Conservation (phyloP, 2,329 filamentous ascomycete genomes). For the Whalleya microplaca region DNA sequence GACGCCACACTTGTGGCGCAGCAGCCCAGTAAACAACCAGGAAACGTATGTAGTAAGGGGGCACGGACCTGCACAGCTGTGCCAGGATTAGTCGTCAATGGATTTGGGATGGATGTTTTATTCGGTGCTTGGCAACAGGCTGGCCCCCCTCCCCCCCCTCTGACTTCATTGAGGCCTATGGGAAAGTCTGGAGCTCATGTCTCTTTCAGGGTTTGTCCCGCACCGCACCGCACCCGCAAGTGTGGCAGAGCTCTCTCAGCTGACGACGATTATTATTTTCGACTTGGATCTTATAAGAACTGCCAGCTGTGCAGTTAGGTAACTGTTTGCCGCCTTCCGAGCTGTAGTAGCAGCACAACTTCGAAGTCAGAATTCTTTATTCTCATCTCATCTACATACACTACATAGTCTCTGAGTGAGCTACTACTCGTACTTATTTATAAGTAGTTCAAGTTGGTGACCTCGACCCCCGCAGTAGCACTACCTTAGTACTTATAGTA, state of each 20-base stretch:
- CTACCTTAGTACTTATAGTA: not conserved
- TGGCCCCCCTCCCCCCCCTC: not conserved
- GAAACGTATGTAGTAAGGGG: conserved; percentile 1
- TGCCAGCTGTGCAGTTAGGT: too few relatives aligned
- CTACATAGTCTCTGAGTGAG: not conserved
- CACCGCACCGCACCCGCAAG: too few relatives aligned
- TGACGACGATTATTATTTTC: not conserved
- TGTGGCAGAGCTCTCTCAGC: not conserved
- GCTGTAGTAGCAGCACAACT: not conserved
- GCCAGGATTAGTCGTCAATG: too few relatives aligned
- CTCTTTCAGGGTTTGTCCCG: too few relatives aligned
- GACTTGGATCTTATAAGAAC: not conserved
- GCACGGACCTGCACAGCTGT: too few relatives aligned
- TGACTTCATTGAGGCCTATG: not conserved
- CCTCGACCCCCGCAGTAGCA: conserved; percentile 1
- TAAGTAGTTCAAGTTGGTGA: not conserved
- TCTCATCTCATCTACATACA: too few relatives aligned
- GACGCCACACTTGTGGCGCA: too few relatives aligned
- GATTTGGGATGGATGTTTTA: not conserved
- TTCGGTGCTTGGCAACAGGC: not conserved
- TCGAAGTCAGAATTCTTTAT: not conserved
- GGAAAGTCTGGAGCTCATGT: not conserved
- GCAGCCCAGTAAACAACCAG: too few relatives aligned
- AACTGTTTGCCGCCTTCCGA: too few relatives aligned
- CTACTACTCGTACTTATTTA: not conserved